Conservation (phyloP, 2,329 filamentous ascomycete species). For the Ophiocordyceps sinensis region DNA sequence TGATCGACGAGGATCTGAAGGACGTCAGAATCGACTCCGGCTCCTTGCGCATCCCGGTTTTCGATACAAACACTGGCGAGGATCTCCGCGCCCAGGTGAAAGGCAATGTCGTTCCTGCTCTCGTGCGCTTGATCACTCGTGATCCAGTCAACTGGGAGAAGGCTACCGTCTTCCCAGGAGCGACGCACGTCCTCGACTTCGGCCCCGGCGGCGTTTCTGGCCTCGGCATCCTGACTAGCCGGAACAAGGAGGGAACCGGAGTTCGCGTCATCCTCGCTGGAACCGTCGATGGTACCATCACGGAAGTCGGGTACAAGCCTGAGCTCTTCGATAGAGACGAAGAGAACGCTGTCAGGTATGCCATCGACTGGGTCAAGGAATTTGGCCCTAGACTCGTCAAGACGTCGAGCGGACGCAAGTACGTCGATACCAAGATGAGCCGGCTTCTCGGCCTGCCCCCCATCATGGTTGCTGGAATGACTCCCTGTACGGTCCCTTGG, state of each 20-base stretch:
- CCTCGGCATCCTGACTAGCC: slow-evolving; percentile 87
- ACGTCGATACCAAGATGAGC: slow-evolving; percentile 94
- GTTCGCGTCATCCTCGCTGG: slow-evolving; percentile 93
- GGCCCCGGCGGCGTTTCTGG: slow-evolving; percentile 95
- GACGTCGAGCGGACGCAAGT: slow-evolving; percentile 78
- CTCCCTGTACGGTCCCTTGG: slow-evolving; percentile 75
- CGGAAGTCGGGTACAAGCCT: slow-evolving; percentile 92
- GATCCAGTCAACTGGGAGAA: slow-evolving; percentile 94
- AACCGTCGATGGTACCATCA: slow-evolving; percentile 77
- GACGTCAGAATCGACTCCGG: slow-evolving; percentile 61
- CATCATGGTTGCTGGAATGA: slow-evolving; percentile 89
- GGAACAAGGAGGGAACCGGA: slow-evolving; percentile 97
- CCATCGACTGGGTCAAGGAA: slow-evolving; percentile 95
- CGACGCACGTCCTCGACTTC: slow-evolving; percentile 92
- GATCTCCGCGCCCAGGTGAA: slow-evolving; percentile 59
- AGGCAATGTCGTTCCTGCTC: slow-evolving; percentile 69
- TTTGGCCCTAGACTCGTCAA: slow-evolving; percentile 86
- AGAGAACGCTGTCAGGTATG: slow-evolving; percentile 87
- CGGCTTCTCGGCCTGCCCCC: slow-evolving; percentile 72
- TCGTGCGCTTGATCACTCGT: slow-evolving; percentile 86
- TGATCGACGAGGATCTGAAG: slow-evolving; percentile 79
- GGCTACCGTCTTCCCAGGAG: slow-evolving; percentile 77
- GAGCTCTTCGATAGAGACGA: slow-evolving; percentile 95
- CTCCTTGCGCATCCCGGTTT: slow-evolving; percentile 71
- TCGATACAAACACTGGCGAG: slow-evolving; percentile 75